Evolutionary conservation across 2,329 filamentous ascomycete genomes (phyloP).

Genomic region (Scolecobasidium constrictum): DNA sequence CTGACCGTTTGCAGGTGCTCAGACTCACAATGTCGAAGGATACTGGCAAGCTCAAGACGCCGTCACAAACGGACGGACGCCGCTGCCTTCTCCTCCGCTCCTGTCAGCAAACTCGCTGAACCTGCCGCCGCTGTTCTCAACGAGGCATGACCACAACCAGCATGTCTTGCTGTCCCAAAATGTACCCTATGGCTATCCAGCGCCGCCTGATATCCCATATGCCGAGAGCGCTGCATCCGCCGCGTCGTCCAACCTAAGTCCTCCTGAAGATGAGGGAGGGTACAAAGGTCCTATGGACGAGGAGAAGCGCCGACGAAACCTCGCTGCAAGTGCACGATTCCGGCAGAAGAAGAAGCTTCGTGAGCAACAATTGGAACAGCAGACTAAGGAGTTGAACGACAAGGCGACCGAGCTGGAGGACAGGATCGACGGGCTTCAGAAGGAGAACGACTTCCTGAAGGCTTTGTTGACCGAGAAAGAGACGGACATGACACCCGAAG

Average conservation of each 20-base stretch:
- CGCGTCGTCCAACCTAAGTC: slow-evolving; percentile 13
- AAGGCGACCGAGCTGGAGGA: slow-evolving; percentile 33
- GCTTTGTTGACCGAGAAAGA: slow-evolving; percentile 40
- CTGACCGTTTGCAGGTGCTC: neutral
- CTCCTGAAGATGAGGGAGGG: slow-evolving; percentile 17
- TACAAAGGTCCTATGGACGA: slow-evolving; percentile 32
- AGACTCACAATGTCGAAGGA: neutral
- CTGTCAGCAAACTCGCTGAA: slow-evolving; percentile 3
- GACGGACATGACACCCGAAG: slow-evolving; percentile 27
- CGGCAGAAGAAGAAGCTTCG: slow-evolving; percentile 45
- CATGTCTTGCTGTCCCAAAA: neutral
- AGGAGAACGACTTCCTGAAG: slow-evolving; percentile 43
- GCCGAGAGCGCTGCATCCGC: slow-evolving; percentile 21
- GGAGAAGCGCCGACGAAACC: slow-evolving; percentile 43
- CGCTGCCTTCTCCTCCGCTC: neutral
- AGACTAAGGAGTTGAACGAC: slow-evolving; percentile 39
- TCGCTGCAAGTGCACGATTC: slow-evolving; percentile 40
- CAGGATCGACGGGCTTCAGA: slow-evolving; percentile 38
- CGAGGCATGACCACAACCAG: neutral
- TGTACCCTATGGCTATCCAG: neutral
- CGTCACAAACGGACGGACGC: neutral
- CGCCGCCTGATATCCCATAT: slow-evolving; percentile 20
- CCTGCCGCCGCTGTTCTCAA: slow-evolving; percentile 1
- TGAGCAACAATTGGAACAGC: slow-evolving; percentile 40
- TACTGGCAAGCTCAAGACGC: neutral